Evolutionary conservation across 495 filamentous ascomycete species (phyloP).

Genomic region (Trypethelium eluteriae): DNA sequence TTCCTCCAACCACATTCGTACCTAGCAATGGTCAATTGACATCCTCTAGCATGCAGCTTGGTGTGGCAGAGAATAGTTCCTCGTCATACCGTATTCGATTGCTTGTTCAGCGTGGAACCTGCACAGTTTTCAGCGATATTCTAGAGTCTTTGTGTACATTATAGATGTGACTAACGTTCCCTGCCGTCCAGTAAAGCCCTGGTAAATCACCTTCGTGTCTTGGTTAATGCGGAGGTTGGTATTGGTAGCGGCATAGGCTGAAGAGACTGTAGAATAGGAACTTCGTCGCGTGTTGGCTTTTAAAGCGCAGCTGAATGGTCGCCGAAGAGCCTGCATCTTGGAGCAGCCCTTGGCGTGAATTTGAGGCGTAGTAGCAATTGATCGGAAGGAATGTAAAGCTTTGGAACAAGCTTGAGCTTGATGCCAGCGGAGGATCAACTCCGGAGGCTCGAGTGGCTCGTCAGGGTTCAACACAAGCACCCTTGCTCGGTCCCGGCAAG

Average conservation of each 20-base stretch:
- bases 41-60: conserved; percentile 22
- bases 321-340: conserved; percentile 37
- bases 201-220: conserved; percentile 90
- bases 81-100: conserved; percentile 82
- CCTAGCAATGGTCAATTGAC: conserved; percentile 49
- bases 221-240: conserved; percentile 85
- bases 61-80: conserved; percentile 6
- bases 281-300: conserved; percentile 46
- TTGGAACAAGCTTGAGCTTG: background rate
- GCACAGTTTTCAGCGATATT: conserved; percentile 35
- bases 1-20: conserved; percentile 95
- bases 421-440: background rate
- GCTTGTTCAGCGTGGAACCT: conserved; percentile 98
- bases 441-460: background rate
- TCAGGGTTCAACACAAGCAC: no score
- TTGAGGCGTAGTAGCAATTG: background rate
- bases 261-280: conserved; percentile 58
- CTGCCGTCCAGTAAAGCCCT: conserved; percentile 97
- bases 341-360: background rate
- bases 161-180: conserved; percentile 69
- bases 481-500: background rate
- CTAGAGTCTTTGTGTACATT: background rate
- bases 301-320: conserved; percentile 33
- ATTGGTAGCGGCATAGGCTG: conserved; percentile 72
- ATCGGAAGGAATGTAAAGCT: background rate